A percentile compares a stretch with the other conserved stretches of the same genome.
Evolutionary conservation across 495 filamentous ascomycete genomes (phyloP).

Genomic region (Penicillium lividum): DNA sequence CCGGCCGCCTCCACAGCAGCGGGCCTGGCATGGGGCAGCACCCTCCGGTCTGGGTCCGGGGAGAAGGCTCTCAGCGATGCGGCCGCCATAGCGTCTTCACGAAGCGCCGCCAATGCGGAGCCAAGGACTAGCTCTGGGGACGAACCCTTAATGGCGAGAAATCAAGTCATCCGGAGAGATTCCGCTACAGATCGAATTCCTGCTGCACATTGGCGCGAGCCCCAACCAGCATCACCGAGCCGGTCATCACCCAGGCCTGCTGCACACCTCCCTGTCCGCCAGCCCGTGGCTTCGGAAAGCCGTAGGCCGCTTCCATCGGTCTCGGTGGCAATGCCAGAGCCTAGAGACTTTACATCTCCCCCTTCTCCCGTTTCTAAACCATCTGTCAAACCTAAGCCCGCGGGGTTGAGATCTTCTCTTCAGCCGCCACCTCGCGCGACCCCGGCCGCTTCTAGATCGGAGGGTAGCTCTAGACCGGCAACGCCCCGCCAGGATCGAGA

Average conservation of each 20-base stretch:
- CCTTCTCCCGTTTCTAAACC: constrained; percentile 33
- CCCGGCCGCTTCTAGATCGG: constrained; percentile 18
- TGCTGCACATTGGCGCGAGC: constrained; percentile 38
- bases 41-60: constrained; percentile 36
- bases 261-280: constrained; percentile 13
- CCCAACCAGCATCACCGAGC: constrained; percentile 19
- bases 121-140: constrained; percentile 32
- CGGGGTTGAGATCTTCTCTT: constrained; percentile 33
- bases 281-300: constrained; percentile 11
- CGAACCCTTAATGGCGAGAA: constrained; percentile 19
- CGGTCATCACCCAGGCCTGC: constrained; percentile 16
- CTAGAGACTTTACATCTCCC: constrained; percentile 23
- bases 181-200: constrained; percentile 24
- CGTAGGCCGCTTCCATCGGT: constrained; percentile 16
- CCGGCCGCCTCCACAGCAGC: constrained; percentile 81
- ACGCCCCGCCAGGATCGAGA: constrained; percentile 27
- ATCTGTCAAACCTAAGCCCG: constrained; percentile 41
- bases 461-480: constrained; percentile 18
- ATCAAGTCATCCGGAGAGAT: constrained; percentile 6
- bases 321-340: constrained; percentile 22
- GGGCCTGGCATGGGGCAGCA: constrained; percentile 76
- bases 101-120: constrained; percentile 32
- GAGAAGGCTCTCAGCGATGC: constrained; percentile 39
- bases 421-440: constrained; percentile 22
- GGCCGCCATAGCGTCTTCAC: constrained; percentile 34